Evolutionary conservation across 1,139 yeast genomes (phyloP).

Genomic region (Hyphopichia khmerensis): DNA sequence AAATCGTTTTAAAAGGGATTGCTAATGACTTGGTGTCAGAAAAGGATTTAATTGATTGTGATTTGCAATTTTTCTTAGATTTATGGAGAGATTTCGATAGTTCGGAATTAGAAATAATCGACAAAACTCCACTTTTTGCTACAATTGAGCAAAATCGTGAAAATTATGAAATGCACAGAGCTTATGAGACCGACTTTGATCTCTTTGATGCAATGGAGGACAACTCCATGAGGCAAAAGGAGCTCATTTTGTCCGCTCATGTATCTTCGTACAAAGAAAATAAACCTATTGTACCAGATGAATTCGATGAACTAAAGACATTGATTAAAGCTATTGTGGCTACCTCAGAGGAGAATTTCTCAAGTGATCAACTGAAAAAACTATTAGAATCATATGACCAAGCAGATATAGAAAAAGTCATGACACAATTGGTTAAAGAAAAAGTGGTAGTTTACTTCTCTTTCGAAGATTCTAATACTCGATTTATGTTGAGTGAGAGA

Average conservation of each 20-base stretch:
- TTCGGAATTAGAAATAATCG: conserved; percentile 26
- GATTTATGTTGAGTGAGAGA: conserved; percentile 60
- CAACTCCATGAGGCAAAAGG: conserved; percentile 57
- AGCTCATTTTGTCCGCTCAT: conserved; percentile 35
- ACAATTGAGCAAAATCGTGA: conserved; percentile 25
- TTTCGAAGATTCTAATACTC: conserved; percentile 42
- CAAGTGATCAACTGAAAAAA: conserved; percentile 40
- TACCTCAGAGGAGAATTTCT: conserved; percentile 49
- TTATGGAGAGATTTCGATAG: conserved; percentile 58
- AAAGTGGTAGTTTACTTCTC: conserved; percentile 54
- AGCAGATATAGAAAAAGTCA: conserved; percentile 46
- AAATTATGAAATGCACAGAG: conserved; percentile 25
- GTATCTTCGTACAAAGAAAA: conserved; percentile 34
- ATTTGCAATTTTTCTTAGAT: conserved; percentile 48
- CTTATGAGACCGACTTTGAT: conserved; percentile 22
- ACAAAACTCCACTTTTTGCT: conserved; percentile 36
- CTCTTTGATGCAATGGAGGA: conserved; percentile 40
- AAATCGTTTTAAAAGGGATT: conserved; percentile 51
- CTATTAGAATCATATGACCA: conserved; percentile 46
- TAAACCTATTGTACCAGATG: conserved; percentile 16
- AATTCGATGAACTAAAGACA: conserved; percentile 34
- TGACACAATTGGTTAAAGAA: conserved; percentile 51
- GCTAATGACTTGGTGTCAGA: conserved; percentile 46
- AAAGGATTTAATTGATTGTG: conserved; percentile 46
- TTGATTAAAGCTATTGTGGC: conserved; percentile 60